Conservation (phyloP, 176 grass and related monocot genomes). For the Triticum monococcum region DNA sequence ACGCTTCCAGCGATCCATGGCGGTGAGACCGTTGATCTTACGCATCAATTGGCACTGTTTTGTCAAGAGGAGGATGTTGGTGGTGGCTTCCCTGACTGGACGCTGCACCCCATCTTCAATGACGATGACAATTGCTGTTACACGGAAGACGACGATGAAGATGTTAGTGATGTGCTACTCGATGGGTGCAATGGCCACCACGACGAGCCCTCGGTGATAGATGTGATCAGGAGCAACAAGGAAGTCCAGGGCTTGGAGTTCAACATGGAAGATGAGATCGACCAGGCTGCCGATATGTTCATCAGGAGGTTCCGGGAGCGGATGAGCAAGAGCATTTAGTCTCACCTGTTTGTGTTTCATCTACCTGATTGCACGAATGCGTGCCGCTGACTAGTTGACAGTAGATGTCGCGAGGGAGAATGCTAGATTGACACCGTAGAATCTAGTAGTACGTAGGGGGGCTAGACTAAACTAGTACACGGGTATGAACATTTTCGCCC, state of each 20-base stretch:
- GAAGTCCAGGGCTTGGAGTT: conserved; percentile 61
- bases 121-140: conserved; percentile 7
- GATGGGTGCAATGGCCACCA: not conserved
- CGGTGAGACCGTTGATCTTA: conserved; percentile 7
- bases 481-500: too few species aligned
- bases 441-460: too few species aligned
- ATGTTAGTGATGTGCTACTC: not conserved
- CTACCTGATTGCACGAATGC: not conserved
- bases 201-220: conserved; percentile 55
- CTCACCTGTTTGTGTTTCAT: too few species aligned
- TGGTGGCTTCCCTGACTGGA: conserved; percentile 29
- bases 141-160: conserved; percentile 4
- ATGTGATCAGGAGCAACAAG: conserved; percentile 53
- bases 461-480: too few species aligned
- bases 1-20: not conserved
- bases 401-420: not conserved
- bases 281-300: conserved; percentile 74
- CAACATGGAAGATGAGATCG: conserved; percentile 63
- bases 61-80: not conserved
- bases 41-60: not conserved
- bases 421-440: not conserved
- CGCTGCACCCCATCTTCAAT: conserved; percentile 36
- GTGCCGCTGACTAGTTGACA: not conserved
- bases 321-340: conserved; percentile 45
- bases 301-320: conserved; percentile 63